phyloP scores from a whole-genome alignment of 768 basidiomycete genomes.

The Suillus placidus region DNA sequence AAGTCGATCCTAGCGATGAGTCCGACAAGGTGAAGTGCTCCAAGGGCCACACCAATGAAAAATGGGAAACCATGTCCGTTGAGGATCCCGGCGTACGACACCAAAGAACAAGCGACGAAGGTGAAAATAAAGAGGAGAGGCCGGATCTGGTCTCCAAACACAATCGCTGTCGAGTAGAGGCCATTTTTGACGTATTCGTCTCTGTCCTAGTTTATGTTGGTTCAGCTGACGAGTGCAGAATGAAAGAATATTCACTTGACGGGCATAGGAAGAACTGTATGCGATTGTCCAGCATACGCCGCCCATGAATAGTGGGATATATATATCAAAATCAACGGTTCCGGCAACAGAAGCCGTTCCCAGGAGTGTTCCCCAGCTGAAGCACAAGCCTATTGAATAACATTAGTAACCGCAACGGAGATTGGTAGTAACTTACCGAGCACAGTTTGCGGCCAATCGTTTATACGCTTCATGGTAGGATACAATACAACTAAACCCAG shows the following conservation, averaged over 20 bases:
- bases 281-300: background rate
- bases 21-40: background rate
- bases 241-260: too few species aligned
- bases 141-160: constrained; percentile 63
- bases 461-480: constrained; percentile 31
- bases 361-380: background rate
- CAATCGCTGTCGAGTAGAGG: constrained; percentile 73
- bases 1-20: background rate
- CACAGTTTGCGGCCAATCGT: constrained; percentile 33
- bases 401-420: background rate
- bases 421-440: constrained; percentile 22
- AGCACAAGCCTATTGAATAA: background rate
- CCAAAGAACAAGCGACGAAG: constrained; percentile 37
- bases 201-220: constrained; percentile 65
- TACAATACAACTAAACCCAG: constrained; percentile 19
- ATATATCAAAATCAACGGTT: background rate
- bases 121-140: constrained; percentile 58
- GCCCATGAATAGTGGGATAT: background rate
- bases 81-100: constrained; percentile 40
- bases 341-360: background rate
- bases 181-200: constrained; percentile 70
- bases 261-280: too few species aligned
- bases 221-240: constrained; percentile 48
- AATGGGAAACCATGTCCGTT: constrained; percentile 41
- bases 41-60: background rate